Evolutionary conservation across 2,329 filamentous ascomycete genomes (phyloP), one percentile per base, ranked within the genome.

Genomic region (Neonectria faginata): DNA sequence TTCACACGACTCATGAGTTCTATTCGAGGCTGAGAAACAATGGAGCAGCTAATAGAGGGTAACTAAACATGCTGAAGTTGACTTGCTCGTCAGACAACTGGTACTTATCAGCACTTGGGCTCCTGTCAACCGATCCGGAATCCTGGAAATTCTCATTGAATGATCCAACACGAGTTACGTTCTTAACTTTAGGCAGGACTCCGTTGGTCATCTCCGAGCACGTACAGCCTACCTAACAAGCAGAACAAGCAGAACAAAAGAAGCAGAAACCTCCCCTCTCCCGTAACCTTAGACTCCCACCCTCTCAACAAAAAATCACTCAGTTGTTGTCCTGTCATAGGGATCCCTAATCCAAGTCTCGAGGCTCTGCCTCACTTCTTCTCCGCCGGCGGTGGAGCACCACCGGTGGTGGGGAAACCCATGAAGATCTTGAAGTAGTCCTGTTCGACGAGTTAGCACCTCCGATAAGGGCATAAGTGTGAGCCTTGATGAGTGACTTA

Each of bases 381-480:
- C 78, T 88, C 82, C 58, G 84, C 79, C 2, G 87, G 79, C 10
- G 84, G 83, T n/a, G 85, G 82, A 27, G 84, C 81, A 47, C 92
- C 91, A 64, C 92, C 93, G 1, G 93, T 97, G 4, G 93, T 96
- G 2, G 93, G 93, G 57, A 97, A 80, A 45, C 93, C 92, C 89
- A 96, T 93, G 77, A 92, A 92, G 75, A 96, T 92, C 87, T 96
- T 95, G 86, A 94, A 94, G 71, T 91, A 93, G 75, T 95, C 92
- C 86, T 89, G 66, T 58, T 8, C 18, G 25, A 56, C 69, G 48
- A 61, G 64, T 76, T 56, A 76, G 71, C 58, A 45, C 9, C 18
- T 20, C 6, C 18, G 20, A 22, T 27, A 62, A 53, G 39, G 58
- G 9, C 18, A 27, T 14, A 16, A 51, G 29, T 41, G 3, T 33